phyloP scores from a whole-genome alignment of 768 basidiomycete species.

The Collybia mongolica region DNA sequence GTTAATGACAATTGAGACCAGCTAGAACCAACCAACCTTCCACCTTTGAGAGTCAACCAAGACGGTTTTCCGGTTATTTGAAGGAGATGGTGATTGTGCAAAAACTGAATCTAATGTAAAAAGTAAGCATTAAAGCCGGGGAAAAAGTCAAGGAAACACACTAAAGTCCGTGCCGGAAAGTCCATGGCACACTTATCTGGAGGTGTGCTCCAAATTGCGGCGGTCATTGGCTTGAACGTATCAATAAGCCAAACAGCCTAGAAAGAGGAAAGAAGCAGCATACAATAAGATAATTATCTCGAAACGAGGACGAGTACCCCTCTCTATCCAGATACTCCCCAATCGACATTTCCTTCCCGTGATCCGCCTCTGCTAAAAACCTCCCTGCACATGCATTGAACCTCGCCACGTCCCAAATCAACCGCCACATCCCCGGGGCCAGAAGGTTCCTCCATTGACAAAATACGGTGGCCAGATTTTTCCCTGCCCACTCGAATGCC shows the following conservation, averaged over 20 bases:
- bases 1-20: neutral
- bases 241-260: neutral
- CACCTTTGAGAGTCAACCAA: constrained; percentile 73
- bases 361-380: constrained; percentile 32
- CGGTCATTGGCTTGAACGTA: constrained; percentile 67
- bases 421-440: constrained; percentile 66
- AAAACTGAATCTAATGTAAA: constrained; percentile 52
- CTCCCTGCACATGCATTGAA: constrained; percentile 70
- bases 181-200: constrained; percentile 67
- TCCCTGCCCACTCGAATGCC: constrained; percentile 76
- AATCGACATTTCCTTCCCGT: constrained; percentile 43
- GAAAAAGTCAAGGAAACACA: constrained; percentile 19
- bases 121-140: neutral
- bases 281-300: constrained; percentile 75
- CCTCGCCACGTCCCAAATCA: constrained; percentile 68
- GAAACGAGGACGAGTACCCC: constrained; percentile 66
- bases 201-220: constrained; percentile 78
- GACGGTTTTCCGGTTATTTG: constrained; percentile 69
- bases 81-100: constrained; percentile 74
- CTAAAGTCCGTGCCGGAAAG: constrained; percentile 70
- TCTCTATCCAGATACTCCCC: constrained; percentile 63
- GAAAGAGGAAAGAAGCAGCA: constrained; percentile 15
- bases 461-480: constrained; percentile 59
- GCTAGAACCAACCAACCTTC: constrained; percentile 46
- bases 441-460: constrained; percentile 62